Evolutionary conservation across 1,284 basidiomycete species (phyloP).

Genomic region (Athelia sp.): DNA sequence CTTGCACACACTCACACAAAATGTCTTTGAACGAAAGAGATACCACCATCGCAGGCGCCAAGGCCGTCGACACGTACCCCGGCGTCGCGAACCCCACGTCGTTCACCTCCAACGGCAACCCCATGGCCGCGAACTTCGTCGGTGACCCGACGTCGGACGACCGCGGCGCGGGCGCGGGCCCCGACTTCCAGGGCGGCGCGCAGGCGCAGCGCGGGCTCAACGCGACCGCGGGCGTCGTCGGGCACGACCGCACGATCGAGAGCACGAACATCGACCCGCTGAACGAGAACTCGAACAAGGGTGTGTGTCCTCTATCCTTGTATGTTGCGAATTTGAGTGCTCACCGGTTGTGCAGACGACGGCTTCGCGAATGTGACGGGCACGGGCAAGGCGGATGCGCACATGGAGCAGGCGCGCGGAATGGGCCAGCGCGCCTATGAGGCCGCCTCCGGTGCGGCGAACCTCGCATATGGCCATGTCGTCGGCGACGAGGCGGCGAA

Average conservation of each 20-base stretch:
- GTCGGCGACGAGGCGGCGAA: constrained; percentile 31
- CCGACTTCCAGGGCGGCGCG: constrained; percentile 29
- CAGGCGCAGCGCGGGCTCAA: constrained; percentile 33
- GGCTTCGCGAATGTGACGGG: constrained; percentile 36
- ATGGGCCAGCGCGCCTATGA: neutral
- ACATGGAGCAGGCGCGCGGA: too few species aligned
- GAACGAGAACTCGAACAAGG: constrained; percentile 39
- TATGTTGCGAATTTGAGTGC: neutral
- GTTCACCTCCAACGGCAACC: constrained; percentile 29
- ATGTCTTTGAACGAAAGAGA: constrained; percentile 24
- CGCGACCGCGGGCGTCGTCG: constrained; percentile 37
- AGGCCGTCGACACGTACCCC: constrained; percentile 34
- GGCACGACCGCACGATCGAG: constrained; percentile 49
- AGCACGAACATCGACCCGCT: constrained; percentile 46
- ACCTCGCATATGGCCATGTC: constrained; percentile 33
- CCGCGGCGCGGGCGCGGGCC: constrained; percentile 35
- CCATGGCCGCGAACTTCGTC: constrained; percentile 36
- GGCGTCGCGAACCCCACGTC: constrained; percentile 42
- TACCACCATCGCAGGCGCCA: constrained; percentile 22
- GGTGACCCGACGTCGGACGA: constrained; percentile 33
- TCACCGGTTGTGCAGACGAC: constrained; percentile 28
- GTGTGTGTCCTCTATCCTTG: constrained; percentile 13
- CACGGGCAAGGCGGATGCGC: constrained; percentile 21
- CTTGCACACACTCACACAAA: too few species aligned
- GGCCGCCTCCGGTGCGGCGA: constrained; percentile 25